Base-by-base conservation (phyloP, 2,329 filamentous ascomycete species). In the Sarocladium strictum region DNA sequence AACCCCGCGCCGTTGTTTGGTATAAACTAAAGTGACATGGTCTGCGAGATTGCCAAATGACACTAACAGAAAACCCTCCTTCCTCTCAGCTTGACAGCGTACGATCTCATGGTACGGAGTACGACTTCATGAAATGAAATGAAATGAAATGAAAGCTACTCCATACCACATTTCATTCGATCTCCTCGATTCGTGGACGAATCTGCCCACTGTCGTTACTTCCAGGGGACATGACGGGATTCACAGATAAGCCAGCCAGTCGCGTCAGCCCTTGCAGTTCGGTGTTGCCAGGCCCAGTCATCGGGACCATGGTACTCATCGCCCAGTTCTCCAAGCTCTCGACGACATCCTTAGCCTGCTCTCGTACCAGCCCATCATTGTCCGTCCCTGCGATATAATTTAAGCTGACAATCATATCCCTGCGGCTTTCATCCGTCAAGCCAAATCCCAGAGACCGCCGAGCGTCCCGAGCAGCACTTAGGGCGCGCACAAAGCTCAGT, bases 301-400 rank as follows among this genome's bases (percentile, higher is more conserved):
- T 58, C 23, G 73, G 75, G 40, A 82, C 64, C 54, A 83, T 59
- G 53, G 67, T 73, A 54, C 78, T 75, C 65, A 85, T 68, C 56
- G 77, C 75, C 80, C 82, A 85, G 56, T 77, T 80, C 60, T 84
- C 78, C 57, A 90, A 63, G 50, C 80, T 85, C 64, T 89, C 86
- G 11, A 84, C 66, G n/a, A 86, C 84, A 60, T 84, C 84, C 29
- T 69, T 71, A 2, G 85, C 85, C 66, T 90, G 86, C 60, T 84
- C 77, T 58, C 77, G 77, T 11, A 89, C 87, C 40, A 91, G 69
- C 0, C 79, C 85, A 64, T 91, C 87, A 23, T 75, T 78, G 66
- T 91, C 87, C 23, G 82, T 84, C 37, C 71, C 75, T 6, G 76
- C 75, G n/a, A 88, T 75, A 66, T 89, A 90, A 53, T 70, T 68